Conservation (phyloP, 495 filamentous ascomycete genomes). For the Delitschia confertaspora region DNA sequence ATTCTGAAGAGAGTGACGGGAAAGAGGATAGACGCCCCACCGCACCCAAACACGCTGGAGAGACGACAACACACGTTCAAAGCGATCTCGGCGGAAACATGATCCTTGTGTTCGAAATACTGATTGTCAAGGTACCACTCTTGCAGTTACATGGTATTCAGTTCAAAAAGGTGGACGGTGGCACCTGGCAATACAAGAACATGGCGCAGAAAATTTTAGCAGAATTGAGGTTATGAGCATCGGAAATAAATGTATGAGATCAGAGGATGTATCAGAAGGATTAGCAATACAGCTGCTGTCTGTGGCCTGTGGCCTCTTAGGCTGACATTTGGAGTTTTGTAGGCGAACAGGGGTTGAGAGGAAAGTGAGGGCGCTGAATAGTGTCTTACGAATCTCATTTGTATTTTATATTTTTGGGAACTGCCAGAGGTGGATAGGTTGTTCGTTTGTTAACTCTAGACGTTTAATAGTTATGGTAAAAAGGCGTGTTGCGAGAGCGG, state of each 20-base stretch:
- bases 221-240: slow-evolving; percentile 65
- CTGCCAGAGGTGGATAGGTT: background rate
- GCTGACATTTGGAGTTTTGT: no score
- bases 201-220: slow-evolving; percentile 93
- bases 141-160: slow-evolving; percentile 92
- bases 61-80: slow-evolving; percentile 79
- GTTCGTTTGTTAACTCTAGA: no score
- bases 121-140: slow-evolving; percentile 95
- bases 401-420: slow-evolving; percentile 17
- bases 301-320: background rate
- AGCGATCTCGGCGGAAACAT: slow-evolving; percentile 73
- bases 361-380: no score
- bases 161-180: slow-evolving; percentile 93
- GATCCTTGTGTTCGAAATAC: slow-evolving; percentile 84
- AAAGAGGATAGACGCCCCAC: slow-evolving; percentile 31
- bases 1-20: slow-evolving; percentile 60
- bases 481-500: no score
- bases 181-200: slow-evolving; percentile 96
- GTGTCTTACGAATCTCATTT: slow-evolving; percentile 27
- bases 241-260: background rate
- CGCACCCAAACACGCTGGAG: slow-evolving; percentile 50
- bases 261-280: background rate
- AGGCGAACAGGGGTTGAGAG: no score
- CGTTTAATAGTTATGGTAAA: no score
- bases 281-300: background rate